Conservation (phyloP, 2,329 filamentous ascomycete species). For the Dichotomopilus funicola region DNA sequence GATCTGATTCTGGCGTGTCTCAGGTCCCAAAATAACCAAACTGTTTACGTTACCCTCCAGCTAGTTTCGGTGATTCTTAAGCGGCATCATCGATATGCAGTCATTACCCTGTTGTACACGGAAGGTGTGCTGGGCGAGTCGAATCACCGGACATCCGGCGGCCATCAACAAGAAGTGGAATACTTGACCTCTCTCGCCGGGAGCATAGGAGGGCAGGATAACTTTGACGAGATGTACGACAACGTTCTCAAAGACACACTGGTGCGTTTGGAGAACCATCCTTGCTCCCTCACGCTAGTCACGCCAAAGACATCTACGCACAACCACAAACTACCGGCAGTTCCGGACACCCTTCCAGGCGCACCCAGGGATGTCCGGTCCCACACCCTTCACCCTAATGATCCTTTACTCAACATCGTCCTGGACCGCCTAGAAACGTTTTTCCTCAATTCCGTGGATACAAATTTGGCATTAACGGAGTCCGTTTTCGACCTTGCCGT, state of each 20-base stretch:
- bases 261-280: conserved; percentile 62
- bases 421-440: conserved; percentile 70
- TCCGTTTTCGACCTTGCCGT: conserved; percentile 73
- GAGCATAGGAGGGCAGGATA: conserved; percentile 60
- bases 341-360: conserved; percentile 51
- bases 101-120: conserved; percentile 67
- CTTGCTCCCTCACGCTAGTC: conserved; percentile 64
- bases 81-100: conserved; percentile 81
- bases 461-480: conserved; percentile 82
- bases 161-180: conserved; percentile 68
- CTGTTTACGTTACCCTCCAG: conserved; percentile 81
- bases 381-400: conserved; percentile 57
- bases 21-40: conserved; percentile 77
- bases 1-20: conserved; percentile 85
- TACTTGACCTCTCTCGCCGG: conserved; percentile 62
- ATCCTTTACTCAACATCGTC: conserved; percentile 58
- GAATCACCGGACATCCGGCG: conserved; percentile 61
- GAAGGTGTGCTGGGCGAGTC: conserved; percentile 49
- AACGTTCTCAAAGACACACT: conserved; percentile 65
- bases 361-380: conserved; percentile 54
- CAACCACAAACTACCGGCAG: conserved; percentile 49
- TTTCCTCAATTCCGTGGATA: conserved; percentile 84
- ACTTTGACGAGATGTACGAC: conserved; percentile 68
- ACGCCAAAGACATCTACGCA: conserved; percentile 52
- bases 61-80: conserved; percentile 79